Conservation (phyloP, 1,284 basidiomycete species). For the Melampsora americana region DNA sequence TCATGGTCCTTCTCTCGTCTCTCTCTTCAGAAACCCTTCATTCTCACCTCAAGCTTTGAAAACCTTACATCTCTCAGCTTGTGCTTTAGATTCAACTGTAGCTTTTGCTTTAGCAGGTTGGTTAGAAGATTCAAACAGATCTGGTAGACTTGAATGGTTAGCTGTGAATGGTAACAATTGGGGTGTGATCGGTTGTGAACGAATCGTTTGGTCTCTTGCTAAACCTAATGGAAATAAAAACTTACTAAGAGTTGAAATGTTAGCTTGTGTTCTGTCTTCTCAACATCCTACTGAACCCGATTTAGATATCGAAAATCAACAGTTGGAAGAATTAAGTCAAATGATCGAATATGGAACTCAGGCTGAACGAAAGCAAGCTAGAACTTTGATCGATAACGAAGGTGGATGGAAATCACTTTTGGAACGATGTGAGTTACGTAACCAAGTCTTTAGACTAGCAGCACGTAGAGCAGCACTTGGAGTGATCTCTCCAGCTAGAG, state of each 20-base stretch:
- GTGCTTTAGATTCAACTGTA: slow-evolving; percentile 15
- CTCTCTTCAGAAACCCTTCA: not conserved
- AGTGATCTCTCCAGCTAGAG: slow-evolving; percentile 8
- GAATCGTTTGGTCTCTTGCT: slow-evolving; percentile 27
- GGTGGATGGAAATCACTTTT: slow-evolving; percentile 20
- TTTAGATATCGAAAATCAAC: not conserved
- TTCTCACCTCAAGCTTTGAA: slow-evolving; percentile 15
- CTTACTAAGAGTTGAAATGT: slow-evolving; percentile 23
- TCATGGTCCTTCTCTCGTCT: slow-evolving; percentile 1
- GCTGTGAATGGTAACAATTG: slow-evolving; percentile 36
- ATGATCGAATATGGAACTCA: slow-evolving; percentile 3
- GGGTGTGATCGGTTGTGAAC: slow-evolving; percentile 11
- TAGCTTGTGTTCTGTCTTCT: slow-evolving; percentile 18
- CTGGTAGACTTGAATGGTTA: slow-evolving; percentile 11
- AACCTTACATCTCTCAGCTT: slow-evolving; percentile 36
- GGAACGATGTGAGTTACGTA: slow-evolving; percentile 18
- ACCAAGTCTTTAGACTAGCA: slow-evolving; percentile 22
- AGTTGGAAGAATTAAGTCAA: not conserved
- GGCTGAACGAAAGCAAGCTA: not conserved
- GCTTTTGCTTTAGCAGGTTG: slow-evolving; percentile 22
- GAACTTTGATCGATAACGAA: not conserved
- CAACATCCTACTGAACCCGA: not conserved
- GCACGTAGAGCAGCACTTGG: slow-evolving; percentile 24
- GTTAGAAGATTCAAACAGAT: slow-evolving; percentile 14
- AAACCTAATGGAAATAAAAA: slow-evolving; percentile 6